Evolutionary conservation across 2,329 filamentous ascomycete species (phyloP), one percentile per base, ranked within the genome.

Genomic region (Calonectria crousiana): DNA sequence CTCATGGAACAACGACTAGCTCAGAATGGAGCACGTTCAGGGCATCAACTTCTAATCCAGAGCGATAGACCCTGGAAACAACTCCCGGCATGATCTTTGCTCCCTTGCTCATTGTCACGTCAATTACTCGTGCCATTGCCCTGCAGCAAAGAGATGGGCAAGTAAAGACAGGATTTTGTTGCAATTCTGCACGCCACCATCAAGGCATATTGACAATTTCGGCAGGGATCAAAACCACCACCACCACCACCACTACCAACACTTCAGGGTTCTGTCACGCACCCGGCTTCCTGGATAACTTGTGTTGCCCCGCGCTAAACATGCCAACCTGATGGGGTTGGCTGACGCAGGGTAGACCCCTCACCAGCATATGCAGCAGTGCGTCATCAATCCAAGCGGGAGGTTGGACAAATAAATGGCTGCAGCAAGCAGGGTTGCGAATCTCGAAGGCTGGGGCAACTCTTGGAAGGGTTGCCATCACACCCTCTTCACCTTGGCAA

Each of bases 341-440:
- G 56, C 36, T 34, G 23, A 16, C 26, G 56, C 56, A 62, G 36
- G 56, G 56, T 62, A 30, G 56, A 62, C 56, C 56, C 56, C 56
- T 62, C 56, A 38, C 34, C 34, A 62, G 56, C 56, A 62, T 23
- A 62, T 62, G 56, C 56, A 62, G 56, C 56, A 62, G 56, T 26
- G 26, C 56, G 56, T 62, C 56, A 62, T 62, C 56, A 16, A 26
- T 6, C 34, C 38, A 30, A 6, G 44, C 14, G 14, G 8, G 56
- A 62, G 56, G 56, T 36, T 62, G 56, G 56, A 41, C 56, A 62
- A 62, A 62, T 41, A 62, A 62, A 62, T 41, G 34, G 36, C 44
- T 41, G 56, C 34, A 18, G 20, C 23, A n/a, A 8, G 30, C 56
- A 62, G 23, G 56, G 41, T 62, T 62, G 14, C 23, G 41, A 62